These are phyloP conservation scores for Russula sp. DNA, from an alignment of 768 basidiomycete species.

Conservation along the genomic window DNA sequence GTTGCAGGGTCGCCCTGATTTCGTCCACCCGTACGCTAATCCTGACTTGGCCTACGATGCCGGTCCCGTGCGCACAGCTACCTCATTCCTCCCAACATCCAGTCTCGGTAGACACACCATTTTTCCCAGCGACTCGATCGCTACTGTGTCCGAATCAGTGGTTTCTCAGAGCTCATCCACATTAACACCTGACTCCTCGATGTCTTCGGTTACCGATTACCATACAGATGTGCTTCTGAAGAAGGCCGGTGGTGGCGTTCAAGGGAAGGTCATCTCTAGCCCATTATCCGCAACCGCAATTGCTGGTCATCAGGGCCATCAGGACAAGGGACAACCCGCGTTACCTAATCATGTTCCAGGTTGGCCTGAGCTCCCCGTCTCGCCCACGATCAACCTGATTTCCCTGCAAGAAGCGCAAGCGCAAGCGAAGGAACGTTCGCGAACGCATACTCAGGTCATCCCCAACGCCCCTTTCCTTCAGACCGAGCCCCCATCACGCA, in stretches of 20 bases:
- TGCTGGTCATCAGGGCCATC: slow-evolving; percentile 2
- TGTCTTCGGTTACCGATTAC: slow-evolving; percentile 18
- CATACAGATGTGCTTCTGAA: slow-evolving; percentile 10
- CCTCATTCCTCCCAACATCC: slow-evolving; percentile 29
- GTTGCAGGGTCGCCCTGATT: slow-evolving; percentile 25
- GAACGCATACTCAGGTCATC: slow-evolving; percentile 38
- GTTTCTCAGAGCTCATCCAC: slow-evolving; percentile 28
- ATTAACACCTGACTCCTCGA: slow-evolving; percentile 22
- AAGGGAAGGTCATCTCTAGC: slow-evolving; percentile 19
- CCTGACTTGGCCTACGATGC: slow-evolving; percentile 51
- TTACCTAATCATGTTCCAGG: slow-evolving; percentile 29
- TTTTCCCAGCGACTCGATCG: slow-evolving; percentile 14
- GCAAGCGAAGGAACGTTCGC: slow-evolving; percentile 46
- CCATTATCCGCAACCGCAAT: slow-evolving; percentile 1
- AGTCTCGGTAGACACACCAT: slow-evolving; percentile 23
- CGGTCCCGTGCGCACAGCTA: slow-evolving; percentile 19
- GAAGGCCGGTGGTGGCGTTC: slow-evolving; percentile 12
- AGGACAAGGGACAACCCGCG: slow-evolving; percentile 1
- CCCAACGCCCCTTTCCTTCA: slow-evolving; percentile 30
- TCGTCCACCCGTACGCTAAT: slow-evolving; percentile 73
- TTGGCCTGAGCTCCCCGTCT: slow-evolving; percentile 41
- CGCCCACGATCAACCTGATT: slow-evolving; percentile 58
- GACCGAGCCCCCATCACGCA: slow-evolving; percentile 26
- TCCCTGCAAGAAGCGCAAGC: slow-evolving; percentile 75
- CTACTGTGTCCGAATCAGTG: slow-evolving; percentile 28